Base-by-base conservation (phyloP, 2,329 filamentous ascomycete species). In the Bipolaris oryzae region DNA sequence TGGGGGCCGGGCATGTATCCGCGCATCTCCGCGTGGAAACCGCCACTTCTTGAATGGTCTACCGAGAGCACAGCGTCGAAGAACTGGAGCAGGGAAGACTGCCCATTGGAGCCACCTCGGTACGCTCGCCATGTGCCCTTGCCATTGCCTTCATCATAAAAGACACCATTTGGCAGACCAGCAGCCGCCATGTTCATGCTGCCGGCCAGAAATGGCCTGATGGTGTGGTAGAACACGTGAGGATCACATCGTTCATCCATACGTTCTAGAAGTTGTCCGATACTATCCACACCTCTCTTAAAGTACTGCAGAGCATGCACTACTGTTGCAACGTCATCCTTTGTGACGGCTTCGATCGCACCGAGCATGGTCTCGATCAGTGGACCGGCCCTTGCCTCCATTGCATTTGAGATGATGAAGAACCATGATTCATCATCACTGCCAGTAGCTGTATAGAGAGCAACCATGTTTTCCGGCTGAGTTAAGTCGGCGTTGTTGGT, bases 1-100 rank as follows among this genome's bases (percentile, higher is more conserved):
- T 85, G 82, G 3, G 79, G 76, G 0, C 80, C 79, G 2, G 82
- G 82, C 82, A 85, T 85, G 60, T 85, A 85, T 10, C 76, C 73
- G 7, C 82, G 76, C 81, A 84, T 84, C 64, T 84, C 80, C 66
- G 80, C 50, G 15, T 67, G 54, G 34, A 66, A 69, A 21, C 74
- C 60, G 31, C 64, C 61, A 66, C 76, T 34, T 70, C 80, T 74
- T 4, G 74, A 66, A 61, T 85, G 82, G 28, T 80, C 75, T 16
- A 84, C 79, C 0, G 80, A 81, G 2, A 85, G 75, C 2, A 81
- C 79, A 6, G 82, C 80, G 60, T 85, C 82, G 55, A 83, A 81
- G 18, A 83, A 80, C 46, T 84, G 82, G 3, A 85, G 77, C 43
- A 85, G 60, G 0, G 82, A 83, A 68, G 81, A 84, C 62, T 84